Evolutionary conservation across 2,329 filamentous ascomycete species (phyloP).

Genomic region (Aspergillus puulaauensis): DNA sequence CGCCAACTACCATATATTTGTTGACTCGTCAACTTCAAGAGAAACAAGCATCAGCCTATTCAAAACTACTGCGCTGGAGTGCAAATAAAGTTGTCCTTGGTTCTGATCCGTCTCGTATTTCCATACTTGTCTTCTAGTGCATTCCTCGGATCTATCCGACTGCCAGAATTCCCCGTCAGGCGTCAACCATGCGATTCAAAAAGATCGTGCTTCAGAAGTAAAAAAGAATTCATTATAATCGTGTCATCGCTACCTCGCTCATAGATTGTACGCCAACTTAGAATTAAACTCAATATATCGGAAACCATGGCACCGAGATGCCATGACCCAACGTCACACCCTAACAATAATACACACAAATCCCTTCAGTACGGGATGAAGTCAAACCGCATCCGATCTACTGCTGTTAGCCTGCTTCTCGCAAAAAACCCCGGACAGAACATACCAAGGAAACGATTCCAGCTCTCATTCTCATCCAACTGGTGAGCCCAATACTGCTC

Average conservation of each 20-base stretch:
- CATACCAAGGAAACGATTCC: slow-evolving; percentile 41
- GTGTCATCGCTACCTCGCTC: not conserved
- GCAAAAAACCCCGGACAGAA: not conserved
- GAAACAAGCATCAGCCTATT: slow-evolving; percentile 8
- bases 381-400: slow-evolving; percentile 35
- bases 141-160: not conserved
- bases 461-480: slow-evolving; percentile 35
- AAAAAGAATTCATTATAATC: not conserved
- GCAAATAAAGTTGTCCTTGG: slow-evolving; percentile 7
- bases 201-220: not conserved
- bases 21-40: not conserved
- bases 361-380: slow-evolving; percentile 19
- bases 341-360: not conserved
- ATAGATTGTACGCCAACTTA: not conserved
- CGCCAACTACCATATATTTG: not conserved
- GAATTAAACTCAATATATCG: not conserved
- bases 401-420: not conserved
- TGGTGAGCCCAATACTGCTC: slow-evolving; percentile 40
- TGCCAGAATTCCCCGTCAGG: not conserved
- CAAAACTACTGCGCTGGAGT: not conserved
- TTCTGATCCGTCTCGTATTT: not conserved
- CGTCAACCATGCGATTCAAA: not conserved
- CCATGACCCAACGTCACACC: not conserved
- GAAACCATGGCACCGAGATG: not conserved
- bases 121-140: not conserved